Conservation (phyloP, 345 rosid genomes). For the Erucastrum elatum region DNA sequence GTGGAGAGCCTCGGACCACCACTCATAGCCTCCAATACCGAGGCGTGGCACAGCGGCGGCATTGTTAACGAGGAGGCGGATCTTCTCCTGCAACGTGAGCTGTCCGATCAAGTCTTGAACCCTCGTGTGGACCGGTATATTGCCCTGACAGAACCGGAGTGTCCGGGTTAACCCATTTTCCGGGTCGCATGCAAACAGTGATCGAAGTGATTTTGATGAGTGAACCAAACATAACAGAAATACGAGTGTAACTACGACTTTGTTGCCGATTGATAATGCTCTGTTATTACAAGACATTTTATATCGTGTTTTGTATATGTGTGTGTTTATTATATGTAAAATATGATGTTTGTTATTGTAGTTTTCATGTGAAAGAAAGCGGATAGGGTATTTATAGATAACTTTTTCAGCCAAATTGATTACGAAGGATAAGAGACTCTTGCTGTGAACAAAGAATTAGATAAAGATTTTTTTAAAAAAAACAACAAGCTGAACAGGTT, state of each 20-base stretch:
- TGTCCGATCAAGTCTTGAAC: conserved; percentile 74
- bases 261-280: conserved; percentile 12
- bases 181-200: conserved; percentile 70
- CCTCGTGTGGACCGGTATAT: conserved; percentile 60
- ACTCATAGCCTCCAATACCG: conserved; percentile 83
- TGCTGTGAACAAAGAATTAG: conserved; percentile 25
- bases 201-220: conserved; percentile 39
- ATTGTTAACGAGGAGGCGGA: conserved; percentile 68
- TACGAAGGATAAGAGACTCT: conserved; percentile 36
- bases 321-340: conserved; percentile 12
- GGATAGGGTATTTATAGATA: conserved; percentile 42
- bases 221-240: conserved; percentile 22
- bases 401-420: conserved; percentile 23
- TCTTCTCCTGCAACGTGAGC: conserved; percentile 80
- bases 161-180: conserved; percentile 50
- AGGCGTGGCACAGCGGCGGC: conserved; percentile 78
- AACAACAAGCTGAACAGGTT: conserved; percentile 9
- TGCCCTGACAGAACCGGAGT: conserved; percentile 54
- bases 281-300: conserved; percentile 17
- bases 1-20: conserved; percentile 99
- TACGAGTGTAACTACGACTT: conserved; percentile 30
- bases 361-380: conserved; percentile 11
- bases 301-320: conserved; percentile 1
- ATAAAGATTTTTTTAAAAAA: conserved; percentile 8
- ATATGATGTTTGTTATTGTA: conserved; percentile 15